Base-by-base conservation (phyloP, 2,329 filamentous ascomycete species). In the Lasiodiplodia hormozganensis region DNA sequence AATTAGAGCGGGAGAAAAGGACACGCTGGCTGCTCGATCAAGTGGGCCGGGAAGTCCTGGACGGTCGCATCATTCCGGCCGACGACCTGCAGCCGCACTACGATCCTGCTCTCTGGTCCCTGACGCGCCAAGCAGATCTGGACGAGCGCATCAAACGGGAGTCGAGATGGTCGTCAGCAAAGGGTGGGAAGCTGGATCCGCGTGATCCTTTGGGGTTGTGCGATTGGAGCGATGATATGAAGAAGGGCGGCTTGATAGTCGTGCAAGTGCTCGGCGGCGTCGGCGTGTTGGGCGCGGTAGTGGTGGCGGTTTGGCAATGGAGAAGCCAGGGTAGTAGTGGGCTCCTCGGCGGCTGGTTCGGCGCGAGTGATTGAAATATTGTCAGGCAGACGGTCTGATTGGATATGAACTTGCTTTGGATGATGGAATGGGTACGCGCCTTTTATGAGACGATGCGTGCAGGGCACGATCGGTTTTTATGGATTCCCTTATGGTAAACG, bases 171-270 rank as follows among this genome's bases (percentile, higher is more conserved):
- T 56, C 43, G 18, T 54, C 57, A 18, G 70, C 60, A 11, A 74
- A 68, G 54, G 69, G 69, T n/a, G 68, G 68, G 60, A 74, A 79
- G 23, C 72, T 85, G 23, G 84, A 85, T 72, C 85, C 88, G 40
- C 86, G 92, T 69, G 94, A 97, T 77, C 94, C 94, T 0, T 83
- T 97, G 0, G 94, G 94, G 0, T 78, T 97, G 43, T 84, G 96
- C 64, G 85, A 89, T 70, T 86, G 94, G 71, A 87, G 88, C 2
- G 88, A 91, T 23, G 86, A 88, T 43, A 75, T 96, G 49, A 89
- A 86, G 72, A 85, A 85, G 54, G 86, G 85, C 56, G 87, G 92
- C 0, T 89, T 89, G 82, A 78, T 91, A 57, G 86, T 91, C 0
- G 81, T 96, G 47, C 91, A 94, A 76, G 82, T 96, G 6, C 79